These are phyloP conservation scores for Termitomyces sp. DNA, from an alignment of 768 basidiomycete genomes.

Conservation along the genomic window DNA sequence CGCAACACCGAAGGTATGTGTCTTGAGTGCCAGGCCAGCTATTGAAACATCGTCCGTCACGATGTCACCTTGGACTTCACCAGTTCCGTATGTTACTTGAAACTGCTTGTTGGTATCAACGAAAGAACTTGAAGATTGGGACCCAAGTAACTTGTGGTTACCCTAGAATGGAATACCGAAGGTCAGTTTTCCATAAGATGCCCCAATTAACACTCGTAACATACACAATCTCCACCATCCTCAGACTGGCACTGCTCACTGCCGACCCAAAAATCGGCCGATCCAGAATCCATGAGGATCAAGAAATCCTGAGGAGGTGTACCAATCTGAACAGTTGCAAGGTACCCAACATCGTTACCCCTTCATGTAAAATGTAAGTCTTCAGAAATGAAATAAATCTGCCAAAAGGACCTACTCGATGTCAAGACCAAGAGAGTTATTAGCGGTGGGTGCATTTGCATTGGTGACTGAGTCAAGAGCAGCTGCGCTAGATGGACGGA, in stretches of 20 bases:
- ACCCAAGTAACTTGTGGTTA: slow-evolving; percentile 63
- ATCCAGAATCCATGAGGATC: slow-evolving; percentile 68
- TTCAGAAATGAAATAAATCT: not conserved
- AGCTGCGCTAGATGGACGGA: not conserved
- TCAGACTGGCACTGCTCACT: slow-evolving; percentile 45
- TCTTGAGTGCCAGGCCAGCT: slow-evolving; percentile 52
- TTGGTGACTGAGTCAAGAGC: slow-evolving; percentile 28
- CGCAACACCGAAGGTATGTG: slow-evolving; percentile 68
- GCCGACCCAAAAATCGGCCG: slow-evolving; percentile 65
- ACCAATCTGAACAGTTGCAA: slow-evolving; percentile 60
- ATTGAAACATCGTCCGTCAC: slow-evolving; percentile 59
- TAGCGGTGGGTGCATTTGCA: slow-evolving; percentile 31
- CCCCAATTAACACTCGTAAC: slow-evolving; percentile 9
- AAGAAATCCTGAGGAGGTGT: slow-evolving; percentile 53
- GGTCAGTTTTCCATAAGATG: not conserved
- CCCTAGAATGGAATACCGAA: slow-evolving; percentile 27
- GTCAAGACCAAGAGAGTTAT: slow-evolving; percentile 59
- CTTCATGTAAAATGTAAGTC: slow-evolving; percentile 15
- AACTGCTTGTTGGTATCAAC: slow-evolving; percentile 45
- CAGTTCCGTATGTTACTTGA: slow-evolving; percentile 65
- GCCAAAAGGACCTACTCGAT: slow-evolving; percentile 51
- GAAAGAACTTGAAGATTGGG: slow-evolving; percentile 59
- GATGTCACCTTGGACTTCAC: slow-evolving; percentile 59
- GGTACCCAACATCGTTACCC: slow-evolving; percentile 44
- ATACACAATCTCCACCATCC: slow-evolving; percentile 36